Conservation (phyloP, 441 rosid species). For the Hura crepitans region DNA sequence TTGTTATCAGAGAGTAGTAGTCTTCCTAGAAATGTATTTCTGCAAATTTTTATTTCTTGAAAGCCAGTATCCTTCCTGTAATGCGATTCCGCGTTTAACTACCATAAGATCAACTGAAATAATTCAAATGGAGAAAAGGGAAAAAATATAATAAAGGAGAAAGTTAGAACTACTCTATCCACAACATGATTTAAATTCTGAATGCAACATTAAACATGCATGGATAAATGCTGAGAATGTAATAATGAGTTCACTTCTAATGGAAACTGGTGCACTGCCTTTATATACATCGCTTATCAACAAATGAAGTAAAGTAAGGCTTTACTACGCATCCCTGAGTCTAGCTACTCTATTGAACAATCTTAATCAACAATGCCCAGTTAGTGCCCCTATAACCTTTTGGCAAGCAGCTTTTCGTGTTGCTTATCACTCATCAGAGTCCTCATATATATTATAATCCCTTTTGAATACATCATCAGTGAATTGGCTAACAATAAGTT, state of each 20-base stretch:
- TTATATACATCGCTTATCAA: neutral
- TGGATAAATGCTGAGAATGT: neutral
- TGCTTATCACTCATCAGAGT: neutral
- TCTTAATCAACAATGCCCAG: neutral
- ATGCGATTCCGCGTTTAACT: constrained; percentile 8
- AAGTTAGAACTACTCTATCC: neutral
- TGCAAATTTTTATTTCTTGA: constrained; percentile 47
- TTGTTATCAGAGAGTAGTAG: constrained; percentile 73
- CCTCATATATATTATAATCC: neutral
- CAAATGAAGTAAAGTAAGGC: neutral
- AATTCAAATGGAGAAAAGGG: neutral
- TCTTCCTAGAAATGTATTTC: constrained; percentile 89
- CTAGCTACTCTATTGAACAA: neutral
- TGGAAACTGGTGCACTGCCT: neutral
- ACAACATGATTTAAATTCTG: neutral
- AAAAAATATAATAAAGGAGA: neutral
- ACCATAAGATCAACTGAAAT: constrained; percentile 7
- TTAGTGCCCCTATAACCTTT: neutral
- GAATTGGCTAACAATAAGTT: neutral
- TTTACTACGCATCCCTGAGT: neutral
- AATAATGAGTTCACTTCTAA: neutral
- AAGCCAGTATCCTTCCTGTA: constrained; percentile 62
- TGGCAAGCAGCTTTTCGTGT: neutral
- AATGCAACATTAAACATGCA: neutral
- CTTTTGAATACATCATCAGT: neutral